Evolutionary conservation across 345 rosid genomes (phyloP), one percentile per base, ranked within the genome.

Genomic region (Salix dunnii): DNA sequence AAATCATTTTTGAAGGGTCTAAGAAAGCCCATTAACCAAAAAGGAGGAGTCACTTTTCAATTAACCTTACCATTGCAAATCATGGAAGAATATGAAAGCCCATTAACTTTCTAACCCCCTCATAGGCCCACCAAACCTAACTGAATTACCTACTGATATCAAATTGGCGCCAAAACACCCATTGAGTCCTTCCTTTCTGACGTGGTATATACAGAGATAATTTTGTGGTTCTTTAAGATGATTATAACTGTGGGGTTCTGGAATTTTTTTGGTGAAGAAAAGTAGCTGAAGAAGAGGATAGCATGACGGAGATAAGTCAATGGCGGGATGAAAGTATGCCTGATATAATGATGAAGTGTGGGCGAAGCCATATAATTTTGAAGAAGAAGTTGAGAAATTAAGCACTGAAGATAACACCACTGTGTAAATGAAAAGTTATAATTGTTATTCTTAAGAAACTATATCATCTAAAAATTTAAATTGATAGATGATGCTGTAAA

Each of bases 201-300:
- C 21, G 27, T 53, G 9, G 21, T 53, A 2, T 53, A 21, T 2
- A 7, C 4, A 53, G 27, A 53, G 25, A 10, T 7, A 36, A 53
- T 53, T 53, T 53, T 53, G 61, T 21, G 25, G 61, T 3, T 36
- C 40, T 7, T 21, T 53, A 21, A 53, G 27, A 20, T 53, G 27
- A 53, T 53, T 53, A 53, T 7, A 53, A 21, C n/a, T n/a, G 27
- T 20, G 25, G 61, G 27, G 46, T 42, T 53, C 21, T 21, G 27
- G 25, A 7, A 21, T 8, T 53, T 8, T 53, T 20, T 21, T 53
- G 61, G 12, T 0, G 61, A 21, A 20, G 21, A 53, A 53, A 74
- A 87, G 94, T 82, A 79, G 74, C 63, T 84, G 73, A 86, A 35
- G 76, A 86, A 61, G 75, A 78, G 77, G 81, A 79, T 66, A 53